A percentile compares a stretch with the other conserved stretches of the same genome.
Conservation (phyloP, 2,329 filamentous ascomycete genomes). For the Nemania sp. region DNA sequence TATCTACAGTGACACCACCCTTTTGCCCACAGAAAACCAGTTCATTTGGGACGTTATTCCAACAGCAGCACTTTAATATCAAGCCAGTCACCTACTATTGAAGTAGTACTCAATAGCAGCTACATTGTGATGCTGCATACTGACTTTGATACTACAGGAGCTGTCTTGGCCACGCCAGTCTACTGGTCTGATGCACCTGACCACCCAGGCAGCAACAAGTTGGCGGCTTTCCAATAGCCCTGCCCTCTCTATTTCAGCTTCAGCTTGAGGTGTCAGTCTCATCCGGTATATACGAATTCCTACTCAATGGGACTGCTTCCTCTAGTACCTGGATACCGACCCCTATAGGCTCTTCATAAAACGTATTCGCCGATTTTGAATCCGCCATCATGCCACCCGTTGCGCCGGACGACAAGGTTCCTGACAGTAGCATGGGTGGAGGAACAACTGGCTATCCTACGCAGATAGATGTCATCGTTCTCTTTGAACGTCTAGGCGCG, state of each 20-base stretch:
- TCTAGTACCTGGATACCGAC: background rate
- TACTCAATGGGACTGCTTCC: background rate
- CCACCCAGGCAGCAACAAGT: background rate
- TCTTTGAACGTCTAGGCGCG: slow-evolving; percentile 66
- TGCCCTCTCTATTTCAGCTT: background rate
- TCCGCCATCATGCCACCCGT: slow-evolving; percentile 26
- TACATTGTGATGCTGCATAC: background rate
- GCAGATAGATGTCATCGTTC: slow-evolving; percentile 54
- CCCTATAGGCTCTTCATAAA: background rate
- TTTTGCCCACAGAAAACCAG: background rate
- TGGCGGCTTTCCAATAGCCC: background rate
- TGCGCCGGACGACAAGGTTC: background rate
- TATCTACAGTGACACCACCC: slow-evolving; percentile 19
- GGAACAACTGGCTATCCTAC: slow-evolving; percentile 40
- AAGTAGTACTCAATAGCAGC: background rate
- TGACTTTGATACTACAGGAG: background rate
- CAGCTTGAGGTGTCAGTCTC: background rate
- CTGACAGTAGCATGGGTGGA: background rate
- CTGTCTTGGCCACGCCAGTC: background rate
- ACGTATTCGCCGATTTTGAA: background rate
- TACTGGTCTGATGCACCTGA: background rate
- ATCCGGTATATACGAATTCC: background rate
- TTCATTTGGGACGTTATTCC: background rate
- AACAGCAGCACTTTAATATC: background rate
- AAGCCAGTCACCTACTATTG: background rate